Percentiles rank a stretch among this genome's conserved stretches.
phyloP scores from a whole-genome alignment of 371 early-diverging fungal species.

The Apophysomyces variabilis region DNA sequence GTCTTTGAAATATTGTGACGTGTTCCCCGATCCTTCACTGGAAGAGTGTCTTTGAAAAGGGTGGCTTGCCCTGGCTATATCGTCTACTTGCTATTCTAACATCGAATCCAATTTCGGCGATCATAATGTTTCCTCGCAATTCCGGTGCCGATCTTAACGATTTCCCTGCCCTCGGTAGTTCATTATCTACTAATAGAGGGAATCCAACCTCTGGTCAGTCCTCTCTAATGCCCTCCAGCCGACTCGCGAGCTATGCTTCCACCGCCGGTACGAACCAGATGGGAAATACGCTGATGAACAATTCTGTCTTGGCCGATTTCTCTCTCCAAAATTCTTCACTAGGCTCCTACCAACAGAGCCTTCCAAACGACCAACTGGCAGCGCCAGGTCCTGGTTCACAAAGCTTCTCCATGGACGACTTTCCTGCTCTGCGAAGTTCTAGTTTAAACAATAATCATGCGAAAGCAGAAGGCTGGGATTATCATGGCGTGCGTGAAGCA shows the following conservation, averaged over 20 bases:
- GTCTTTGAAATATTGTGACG: too few relatives aligned
- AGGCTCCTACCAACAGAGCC: conserved; percentile 21
- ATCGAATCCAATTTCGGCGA: background rate
- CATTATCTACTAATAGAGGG: conserved; percentile 37
- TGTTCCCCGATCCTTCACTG: background rate
- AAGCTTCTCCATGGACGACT: conserved; percentile 56
- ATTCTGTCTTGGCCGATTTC: conserved; percentile 16
- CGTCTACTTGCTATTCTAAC: background rate
- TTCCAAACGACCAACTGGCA: conserved; percentile 26
- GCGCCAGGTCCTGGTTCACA: conserved; percentile 40
- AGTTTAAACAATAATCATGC: background rate
- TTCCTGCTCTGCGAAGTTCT: conserved; percentile 51
- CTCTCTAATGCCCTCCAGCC: conserved; percentile 27
- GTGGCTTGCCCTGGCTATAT: background rate
- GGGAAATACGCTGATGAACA: conserved; percentile 7
- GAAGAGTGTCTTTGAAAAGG: background rate
- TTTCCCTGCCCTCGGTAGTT: conserved; percentile 55
- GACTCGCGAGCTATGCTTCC: conserved; percentile 52
- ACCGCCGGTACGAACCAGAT: conserved; percentile 27
- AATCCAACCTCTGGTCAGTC: conserved; percentile 18
- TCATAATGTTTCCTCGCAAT: conserved; percentile 48
- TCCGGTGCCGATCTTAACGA: conserved; percentile 55
- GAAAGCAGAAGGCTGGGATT: conserved; percentile 1
- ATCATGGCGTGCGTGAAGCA: conserved; percentile 1
- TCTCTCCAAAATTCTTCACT: conserved; percentile 14